These are phyloP conservation scores for Amanita pallidorosea DNA, from an alignment of 768 basidiomycete genomes.

Conservation along the genomic window DNA sequence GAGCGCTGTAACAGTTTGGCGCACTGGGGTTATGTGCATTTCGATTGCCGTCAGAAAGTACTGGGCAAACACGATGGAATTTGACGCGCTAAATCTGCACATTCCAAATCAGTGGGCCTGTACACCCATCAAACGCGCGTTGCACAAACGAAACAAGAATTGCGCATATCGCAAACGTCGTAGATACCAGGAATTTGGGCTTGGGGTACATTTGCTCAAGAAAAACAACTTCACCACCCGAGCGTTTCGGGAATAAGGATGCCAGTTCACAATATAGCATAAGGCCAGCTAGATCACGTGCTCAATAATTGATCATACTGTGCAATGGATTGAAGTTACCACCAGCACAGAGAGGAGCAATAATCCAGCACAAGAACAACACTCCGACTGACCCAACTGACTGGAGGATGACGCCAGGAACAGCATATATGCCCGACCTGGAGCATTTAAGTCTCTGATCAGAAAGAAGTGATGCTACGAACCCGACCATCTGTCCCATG, in stretches of 20 bases:
- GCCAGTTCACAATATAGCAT: slow-evolving; percentile 32
- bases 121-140: background rate
- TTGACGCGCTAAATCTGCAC: slow-evolving; percentile 20
- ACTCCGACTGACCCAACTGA: slow-evolving; percentile 27
- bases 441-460: background rate
- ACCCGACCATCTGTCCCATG: slow-evolving; percentile 25
- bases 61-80: slow-evolving; percentile 27
- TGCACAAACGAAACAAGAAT: slow-evolving; percentile 23
- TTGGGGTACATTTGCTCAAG: slow-evolving; percentile 34
- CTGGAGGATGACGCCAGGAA: slow-evolving; percentile 21
- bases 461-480: background rate
- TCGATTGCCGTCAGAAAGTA: slow-evolving; percentile 23
- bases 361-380: slow-evolving; percentile 19
- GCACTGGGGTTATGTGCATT: slow-evolving; percentile 17
- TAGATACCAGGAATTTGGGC: slow-evolving; percentile 32
- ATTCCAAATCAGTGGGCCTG: background rate
- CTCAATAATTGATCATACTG: background rate
- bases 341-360: slow-evolving; percentile 22
- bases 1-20: slow-evolving; percentile 18
- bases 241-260: slow-evolving; percentile 35
- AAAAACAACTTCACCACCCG: slow-evolving; percentile 40
- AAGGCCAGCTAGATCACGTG: slow-evolving; percentile 19
- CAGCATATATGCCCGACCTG: slow-evolving; percentile 27
- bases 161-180: slow-evolving; percentile 28
- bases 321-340: slow-evolving; percentile 11